Base-by-base conservation (phyloP, 78 protist species). In the Dictyostelium purpureum region DNA sequence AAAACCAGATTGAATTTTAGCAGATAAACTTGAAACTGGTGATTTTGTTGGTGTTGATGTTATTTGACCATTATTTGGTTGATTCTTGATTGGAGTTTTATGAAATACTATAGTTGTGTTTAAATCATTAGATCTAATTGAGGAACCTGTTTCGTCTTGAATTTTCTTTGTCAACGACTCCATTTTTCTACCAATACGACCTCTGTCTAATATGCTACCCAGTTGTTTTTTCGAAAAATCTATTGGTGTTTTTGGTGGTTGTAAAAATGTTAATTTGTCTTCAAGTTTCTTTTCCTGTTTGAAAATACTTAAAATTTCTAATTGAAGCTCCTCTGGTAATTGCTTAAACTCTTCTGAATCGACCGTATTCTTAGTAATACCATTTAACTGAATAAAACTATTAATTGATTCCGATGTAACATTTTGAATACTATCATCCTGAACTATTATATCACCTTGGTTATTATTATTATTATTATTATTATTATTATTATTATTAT, bases 211-310 rank as follows among this genome's bases (percentile, higher is more conserved):
- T 43, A 85, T 28, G 35, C 82, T 73, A 33, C 42, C 65, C n/a
- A 85, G 1, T n/a, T 85, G 92, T n/a, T 19, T 57, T 18, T 38
- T 59, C 21, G 92, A 85, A 19, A 85, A 85, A 47, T 85, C 92
- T n/a, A 73, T 59, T 12, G 77, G 63, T 18, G 80, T 74, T 38
- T 61, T 28, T 0, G 65, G 35, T 59, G 91, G 51, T 26, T 61
- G 49, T 9, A 67, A 4, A 37, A 59, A 10, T 9, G 65, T 21
- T 56, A 85, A 26, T 24, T 61, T 85, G 73, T 85, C 92, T 4
- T 85, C 56, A 0, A 73, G 3, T 16, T 18, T 28, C 33, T 70
- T 85, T 35, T 70, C 83, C 11, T 7, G 21, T 18, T 75, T 85
- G 10, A 85, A 21, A 71, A 57, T 63, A 33, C 43, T n/a, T 33